Evolutionary conservation across 2,329 filamentous ascomycete species (phyloP).

Genomic region (Pseudopithomyces maydicus): DNA sequence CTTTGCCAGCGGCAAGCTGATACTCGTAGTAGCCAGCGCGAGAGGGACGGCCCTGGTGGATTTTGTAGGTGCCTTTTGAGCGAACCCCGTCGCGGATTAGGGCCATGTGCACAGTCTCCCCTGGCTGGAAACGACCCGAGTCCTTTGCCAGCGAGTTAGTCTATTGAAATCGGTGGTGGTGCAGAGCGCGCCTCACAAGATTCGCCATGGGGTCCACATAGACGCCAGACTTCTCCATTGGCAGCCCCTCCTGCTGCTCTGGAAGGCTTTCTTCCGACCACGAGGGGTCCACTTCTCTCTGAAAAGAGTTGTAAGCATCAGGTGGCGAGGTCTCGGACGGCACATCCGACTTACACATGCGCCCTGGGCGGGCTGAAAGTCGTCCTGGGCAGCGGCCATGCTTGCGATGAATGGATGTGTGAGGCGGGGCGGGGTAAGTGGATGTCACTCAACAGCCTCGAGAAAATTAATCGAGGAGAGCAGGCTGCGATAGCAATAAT

Average conservation of each 20-base stretch:
- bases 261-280: conserved; percentile 18
- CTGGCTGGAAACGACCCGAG: conserved; percentile 26
- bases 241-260: conserved; percentile 4
- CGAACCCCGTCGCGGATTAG: conserved; percentile 20
- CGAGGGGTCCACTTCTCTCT: conserved; percentile 21
- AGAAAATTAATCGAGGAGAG: conserved; percentile 16
- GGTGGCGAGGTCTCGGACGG: conserved; percentile 18
- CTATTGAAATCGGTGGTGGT: conserved; percentile 1
- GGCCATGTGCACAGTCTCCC: conserved; percentile 35
- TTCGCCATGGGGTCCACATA: conserved; percentile 19
- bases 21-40: conserved; percentile 30
- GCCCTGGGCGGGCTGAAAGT: conserved; percentile 23
- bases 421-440: conserved; percentile 8
- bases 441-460: conserved; percentile 28
- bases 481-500: conserved; percentile 27
- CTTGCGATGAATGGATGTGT: conserved; percentile 12
- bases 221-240: conserved; percentile 30
- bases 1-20: conserved; percentile 26
- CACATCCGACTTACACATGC: conserved; percentile 22
- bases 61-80: conserved; percentile 27
- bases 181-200: conserved; percentile 15
- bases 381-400: conserved; percentile 27
- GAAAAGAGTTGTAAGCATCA: conserved; percentile 24
- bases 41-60: conserved; percentile 20
- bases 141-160: conserved; percentile 17